These are phyloP conservation scores for Penicillium verrucosum DNA, from an alignment of 2,329 filamentous ascomycete species.

Conservation along the genomic window DNA sequence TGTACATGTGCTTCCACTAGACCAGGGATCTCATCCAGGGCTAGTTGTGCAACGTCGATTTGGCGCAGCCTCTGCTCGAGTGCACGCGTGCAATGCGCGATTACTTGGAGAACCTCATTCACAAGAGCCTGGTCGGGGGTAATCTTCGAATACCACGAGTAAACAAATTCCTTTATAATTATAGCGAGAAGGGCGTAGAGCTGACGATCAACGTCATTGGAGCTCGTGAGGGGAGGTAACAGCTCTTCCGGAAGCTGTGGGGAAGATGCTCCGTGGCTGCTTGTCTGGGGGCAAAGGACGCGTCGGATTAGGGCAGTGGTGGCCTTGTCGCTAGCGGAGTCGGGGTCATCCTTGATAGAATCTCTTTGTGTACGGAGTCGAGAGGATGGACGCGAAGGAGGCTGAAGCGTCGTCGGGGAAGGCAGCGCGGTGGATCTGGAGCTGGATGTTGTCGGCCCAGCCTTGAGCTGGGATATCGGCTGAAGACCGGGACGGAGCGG, in stretches of 20 bases:
- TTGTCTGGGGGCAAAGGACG: conserved; percentile 69
- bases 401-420: conserved; percentile 24
- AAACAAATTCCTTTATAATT: conserved; percentile 83
- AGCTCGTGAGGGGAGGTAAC: conserved; percentile 86
- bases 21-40: conserved; percentile 84
- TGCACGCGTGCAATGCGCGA: conserved; percentile 85
- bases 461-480: conserved; percentile 40
- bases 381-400: conserved; percentile 31
- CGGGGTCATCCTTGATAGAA: conserved; percentile 38
- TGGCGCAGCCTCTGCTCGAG: conserved; percentile 81
- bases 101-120: conserved; percentile 80
- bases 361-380: conserved; percentile 28
- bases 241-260: conserved; percentile 72
- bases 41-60: conserved; percentile 75
- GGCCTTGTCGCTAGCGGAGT: conserved; percentile 69
- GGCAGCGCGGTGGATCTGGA: conserved; percentile 34
- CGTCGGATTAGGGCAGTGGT: conserved; percentile 78
- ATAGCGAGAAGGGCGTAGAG: conserved; percentile 90
- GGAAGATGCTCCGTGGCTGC: conserved; percentile 49
- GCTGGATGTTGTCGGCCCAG: conserved; percentile 36
- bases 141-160: conserved; percentile 90
- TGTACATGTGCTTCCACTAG: conserved; percentile 75
- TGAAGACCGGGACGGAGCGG: conserved; percentile 37
- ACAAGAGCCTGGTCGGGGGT: conserved; percentile 87
- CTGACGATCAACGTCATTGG: conserved; percentile 88